These are phyloP conservation scores for Cryptosporidium viatorum DNA, from an alignment of 169 alveolate species.

Conservation along the genomic window DNA sequence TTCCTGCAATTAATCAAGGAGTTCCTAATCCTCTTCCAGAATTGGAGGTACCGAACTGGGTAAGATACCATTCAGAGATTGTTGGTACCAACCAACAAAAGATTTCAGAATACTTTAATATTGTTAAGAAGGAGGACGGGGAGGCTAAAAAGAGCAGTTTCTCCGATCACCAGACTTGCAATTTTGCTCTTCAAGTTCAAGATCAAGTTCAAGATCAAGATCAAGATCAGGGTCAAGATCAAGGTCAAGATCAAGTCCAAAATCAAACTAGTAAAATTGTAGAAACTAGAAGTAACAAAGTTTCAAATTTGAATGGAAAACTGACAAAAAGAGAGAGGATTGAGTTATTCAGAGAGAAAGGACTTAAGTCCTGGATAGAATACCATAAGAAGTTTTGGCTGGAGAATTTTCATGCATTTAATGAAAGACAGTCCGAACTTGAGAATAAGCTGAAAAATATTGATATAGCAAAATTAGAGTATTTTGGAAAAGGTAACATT, in stretches of 20 bases:
- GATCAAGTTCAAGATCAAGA: neutral
- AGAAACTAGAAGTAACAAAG: neutral
- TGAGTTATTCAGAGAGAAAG: constrained; percentile 28
- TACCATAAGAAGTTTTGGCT: constrained; percentile 54
- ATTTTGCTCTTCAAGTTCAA: neutral
- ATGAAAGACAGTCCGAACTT: constrained; percentile 3
- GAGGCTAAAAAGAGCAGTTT: too few species aligned
- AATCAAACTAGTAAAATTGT: neutral
- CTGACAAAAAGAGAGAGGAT: constrained; percentile 34
- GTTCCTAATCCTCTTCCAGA: constrained; percentile 93
- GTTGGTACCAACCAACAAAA: constrained; percentile 65
- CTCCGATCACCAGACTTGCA: neutral
- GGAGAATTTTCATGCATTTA: neutral
- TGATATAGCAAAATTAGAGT: neutral
- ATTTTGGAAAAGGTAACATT: constrained; percentile 23
- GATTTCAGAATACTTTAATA: constrained; percentile 46
- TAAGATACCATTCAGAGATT: constrained; percentile 42
- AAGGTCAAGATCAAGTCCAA: neutral
- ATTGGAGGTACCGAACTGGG: constrained; percentile 95
- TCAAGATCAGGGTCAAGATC: too few species aligned
- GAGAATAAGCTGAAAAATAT: neutral
- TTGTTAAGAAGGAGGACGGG: neutral
- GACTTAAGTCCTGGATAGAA: constrained; percentile 24
- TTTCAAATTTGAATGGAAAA: neutral
- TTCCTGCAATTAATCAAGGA: constrained; percentile 96